These are phyloP conservation scores for Candida berthetii DNA, from an alignment of 805 yeast genomes.

Conservation along the genomic window DNA sequence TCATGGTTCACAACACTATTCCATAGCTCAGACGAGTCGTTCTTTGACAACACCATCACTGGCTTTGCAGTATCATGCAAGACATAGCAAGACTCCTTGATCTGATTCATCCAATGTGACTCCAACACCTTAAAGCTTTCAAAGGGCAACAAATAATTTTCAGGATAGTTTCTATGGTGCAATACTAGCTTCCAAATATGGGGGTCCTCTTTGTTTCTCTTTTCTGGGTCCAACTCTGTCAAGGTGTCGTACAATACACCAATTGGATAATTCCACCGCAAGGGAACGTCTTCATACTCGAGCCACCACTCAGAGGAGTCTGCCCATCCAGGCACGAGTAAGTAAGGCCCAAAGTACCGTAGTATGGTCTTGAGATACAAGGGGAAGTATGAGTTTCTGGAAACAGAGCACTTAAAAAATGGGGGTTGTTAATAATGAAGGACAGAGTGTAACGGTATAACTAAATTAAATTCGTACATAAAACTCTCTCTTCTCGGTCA, in stretches of 20 bases:
- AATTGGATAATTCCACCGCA: slow-evolving; percentile 68
- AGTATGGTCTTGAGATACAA: slow-evolving; percentile 30
- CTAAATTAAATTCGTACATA: slow-evolving; percentile 2
- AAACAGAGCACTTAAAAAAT: slow-evolving; percentile 9
- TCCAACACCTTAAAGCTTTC: slow-evolving; percentile 26
- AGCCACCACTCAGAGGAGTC: slow-evolving; percentile 48
- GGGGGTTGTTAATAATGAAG: slow-evolving; percentile 1
- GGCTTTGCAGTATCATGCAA: slow-evolving; percentile 72
- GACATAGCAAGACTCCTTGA: slow-evolving; percentile 78
- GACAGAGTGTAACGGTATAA: no score
- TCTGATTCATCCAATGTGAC: slow-evolving; percentile 64
- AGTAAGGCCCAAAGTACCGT: slow-evolving; percentile 28
- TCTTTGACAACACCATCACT: slow-evolving; percentile 70
- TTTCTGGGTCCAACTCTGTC: slow-evolving; percentile 29
- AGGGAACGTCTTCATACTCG: slow-evolving; percentile 54
- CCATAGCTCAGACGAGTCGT: slow-evolving; percentile 56
- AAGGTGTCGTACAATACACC: slow-evolving; percentile 61
- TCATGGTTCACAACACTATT: slow-evolving; percentile 34
- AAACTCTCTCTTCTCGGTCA: slow-evolving; percentile 7
- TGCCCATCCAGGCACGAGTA: slow-evolving; percentile 21
- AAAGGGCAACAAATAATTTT: slow-evolving; percentile 34
- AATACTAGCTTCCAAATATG: slow-evolving; percentile 43
- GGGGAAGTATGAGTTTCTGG: slow-evolving; percentile 51
- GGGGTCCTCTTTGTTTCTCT: slow-evolving; percentile 7
- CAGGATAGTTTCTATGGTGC: slow-evolving; percentile 36